Evolutionary conservation across 495 filamentous ascomycete genomes (phyloP).

Genomic region (Aspergillus affinis): DNA sequence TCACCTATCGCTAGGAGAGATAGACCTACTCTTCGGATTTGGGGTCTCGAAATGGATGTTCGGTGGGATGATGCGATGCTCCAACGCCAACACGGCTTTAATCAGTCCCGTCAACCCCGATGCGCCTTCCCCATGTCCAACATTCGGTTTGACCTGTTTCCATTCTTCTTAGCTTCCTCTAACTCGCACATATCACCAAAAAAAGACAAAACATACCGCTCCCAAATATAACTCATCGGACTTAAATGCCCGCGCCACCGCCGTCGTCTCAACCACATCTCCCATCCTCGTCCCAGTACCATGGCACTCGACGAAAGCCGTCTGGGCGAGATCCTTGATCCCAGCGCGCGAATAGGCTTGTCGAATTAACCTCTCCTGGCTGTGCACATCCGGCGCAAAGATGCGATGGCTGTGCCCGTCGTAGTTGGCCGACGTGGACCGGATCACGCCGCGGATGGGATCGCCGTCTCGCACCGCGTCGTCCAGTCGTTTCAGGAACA

Average conservation of each 20-base stretch:
- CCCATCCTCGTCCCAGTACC: constrained; percentile 10
- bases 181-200: not conserved
- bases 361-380: constrained; percentile 27
- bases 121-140: constrained; percentile 31
- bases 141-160: constrained; percentile 29
- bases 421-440: constrained; percentile 24
- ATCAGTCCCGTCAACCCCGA: constrained; percentile 36
- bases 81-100: constrained; percentile 33
- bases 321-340: constrained; percentile 16
- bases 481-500: constrained; percentile 30
- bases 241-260: not conserved
- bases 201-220: not conserved
- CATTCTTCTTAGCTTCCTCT: not conserved
- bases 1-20: not conserved
- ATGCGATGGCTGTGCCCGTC: constrained; percentile 28
- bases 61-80: constrained; percentile 32
- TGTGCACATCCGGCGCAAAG: constrained; percentile 16
- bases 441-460: constrained; percentile 37
- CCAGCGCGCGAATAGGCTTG: constrained; percentile 29
- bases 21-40: constrained; percentile 20
- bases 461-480: constrained; percentile 33
- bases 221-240: not conserved
- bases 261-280: constrained; percentile 3
- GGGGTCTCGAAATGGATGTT: constrained; percentile 31
- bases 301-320: constrained; percentile 17